Percentiles rank a stretch among this genome's conserved stretches.
phyloP scores from a whole-genome alignment of 2,329 filamentous ascomycete species.

The Boeremia lycopersici region DNA sequence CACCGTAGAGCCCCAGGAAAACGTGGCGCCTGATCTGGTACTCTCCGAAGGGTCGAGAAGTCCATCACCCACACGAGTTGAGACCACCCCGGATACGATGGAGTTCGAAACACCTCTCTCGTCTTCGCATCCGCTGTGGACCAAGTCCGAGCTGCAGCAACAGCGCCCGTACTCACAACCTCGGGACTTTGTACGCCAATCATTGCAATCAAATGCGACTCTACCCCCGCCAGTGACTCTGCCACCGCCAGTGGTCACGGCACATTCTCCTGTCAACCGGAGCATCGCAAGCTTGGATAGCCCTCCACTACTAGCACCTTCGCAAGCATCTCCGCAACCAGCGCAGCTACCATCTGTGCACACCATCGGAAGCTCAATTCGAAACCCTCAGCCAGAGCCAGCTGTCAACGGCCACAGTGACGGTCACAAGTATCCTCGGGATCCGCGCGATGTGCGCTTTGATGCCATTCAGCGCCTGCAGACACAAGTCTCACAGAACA shows the following conservation, averaged over 20 bases:
- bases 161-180: constrained; percentile 25
- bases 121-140: constrained; percentile 19
- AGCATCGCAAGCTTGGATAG: not conserved
- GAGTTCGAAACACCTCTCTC: constrained; percentile 32
- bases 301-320: not conserved
- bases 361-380: constrained; percentile 15
- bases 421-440: constrained; percentile 37
- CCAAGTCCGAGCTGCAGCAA: constrained; percentile 26
- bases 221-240: constrained; percentile 18
- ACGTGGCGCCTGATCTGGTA: constrained; percentile 27
- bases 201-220: constrained; percentile 6
- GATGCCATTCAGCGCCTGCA: constrained; percentile 54
- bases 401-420: constrained; percentile 23
- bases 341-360: constrained; percentile 23
- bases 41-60: constrained; percentile 24
- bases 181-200: constrained; percentile 27
- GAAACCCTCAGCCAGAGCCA: constrained; percentile 24
- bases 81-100: constrained; percentile 27
- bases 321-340: constrained; percentile 20
- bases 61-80: constrained; percentile 22
- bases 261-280: constrained; percentile 22
- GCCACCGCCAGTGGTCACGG: constrained; percentile 19
- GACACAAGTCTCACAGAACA: constrained; percentile 56
- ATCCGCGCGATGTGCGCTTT: constrained; percentile 39
- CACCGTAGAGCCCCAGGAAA: constrained; percentile 37